Evolutionary conservation across 2,329 filamentous ascomycete species (phyloP), one percentile per base, ranked within the genome.

Genomic region (Arachnomyces sp.): DNA sequence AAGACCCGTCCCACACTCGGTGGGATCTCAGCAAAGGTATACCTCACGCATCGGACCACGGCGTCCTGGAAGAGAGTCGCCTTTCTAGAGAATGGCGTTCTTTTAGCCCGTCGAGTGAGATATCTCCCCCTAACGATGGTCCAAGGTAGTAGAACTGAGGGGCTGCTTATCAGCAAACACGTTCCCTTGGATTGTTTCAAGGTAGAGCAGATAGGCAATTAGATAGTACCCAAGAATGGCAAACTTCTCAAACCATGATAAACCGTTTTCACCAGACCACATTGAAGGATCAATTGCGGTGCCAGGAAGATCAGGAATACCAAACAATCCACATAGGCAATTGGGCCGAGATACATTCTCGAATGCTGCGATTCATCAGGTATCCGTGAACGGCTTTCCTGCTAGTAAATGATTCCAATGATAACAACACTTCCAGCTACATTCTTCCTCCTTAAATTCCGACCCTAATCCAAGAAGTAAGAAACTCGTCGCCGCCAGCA

Each of bases 41-140:
- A 88, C 39, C 83, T 74, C 28, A 92, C 82, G 54, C 81, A 87
- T 43, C 83, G 74, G 43, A 90, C 73, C 36, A 88, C 82, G 32
- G 87, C 59, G 55, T 89, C 83, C 58, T 90, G 84, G 54, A 89
- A 90, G 1, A 76, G 63, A 2, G 80, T 79, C n/a, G 83, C 77
- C 39, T 72, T 71, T 49, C 73, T 77, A n/a, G 81, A 74, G 49
- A 88, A 88, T 1, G 76, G 72, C 4, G 76, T 68, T 46, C 70
- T 71, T 4, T 70, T 48, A 17, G 67, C 51, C 40, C 53, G 56
- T 4, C 59, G 55, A 0, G 67, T 66, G 30, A 79, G 60, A 48
- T 73, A 75, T 42, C 77, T 70, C 52, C 82, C 79, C 33, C 60
- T 60, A 29, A 82, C 45, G 49, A 85, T 76, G 34, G 70, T 59